These are phyloP conservation scores for Monosporascus ibericus DNA, from an alignment of 2,329 filamentous ascomycete species.

Conservation along the genomic window DNA sequence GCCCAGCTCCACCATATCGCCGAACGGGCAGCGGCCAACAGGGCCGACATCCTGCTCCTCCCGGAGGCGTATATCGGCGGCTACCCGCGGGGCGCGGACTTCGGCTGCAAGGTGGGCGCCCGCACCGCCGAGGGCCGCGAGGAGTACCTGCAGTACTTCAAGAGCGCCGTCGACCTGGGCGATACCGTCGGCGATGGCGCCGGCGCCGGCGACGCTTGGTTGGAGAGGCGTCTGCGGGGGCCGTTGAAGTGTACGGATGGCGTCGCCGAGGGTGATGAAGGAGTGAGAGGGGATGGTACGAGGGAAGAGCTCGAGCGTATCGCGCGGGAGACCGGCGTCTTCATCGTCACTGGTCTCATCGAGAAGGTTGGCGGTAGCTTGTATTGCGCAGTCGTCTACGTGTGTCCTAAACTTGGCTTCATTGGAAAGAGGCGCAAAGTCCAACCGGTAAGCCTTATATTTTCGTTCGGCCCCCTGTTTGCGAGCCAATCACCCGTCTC, in stretches of 20 bases:
- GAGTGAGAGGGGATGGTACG: conserved; percentile 61
- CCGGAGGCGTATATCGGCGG: conserved; percentile 91
- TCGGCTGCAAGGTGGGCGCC: conserved; percentile 68
- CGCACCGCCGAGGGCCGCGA: conserved; percentile 69
- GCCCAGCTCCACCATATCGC: conserved; percentile 58
- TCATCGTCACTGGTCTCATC: conserved; percentile 73
- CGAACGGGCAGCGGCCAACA: conserved; percentile 49
- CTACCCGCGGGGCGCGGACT: conserved; percentile 76
- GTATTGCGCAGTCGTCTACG: conserved; percentile 78
- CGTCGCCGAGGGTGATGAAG: conserved; percentile 30
- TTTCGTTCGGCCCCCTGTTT: background rate
- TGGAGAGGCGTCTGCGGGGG: conserved; percentile 51
- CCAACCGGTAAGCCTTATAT: conserved; percentile 60
- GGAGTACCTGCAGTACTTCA: conserved; percentile 77
- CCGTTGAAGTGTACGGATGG: conserved; percentile 8
- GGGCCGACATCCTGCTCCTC: conserved; percentile 69
- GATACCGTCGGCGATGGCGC: conserved; percentile 59
- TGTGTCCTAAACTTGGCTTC: conserved; percentile 66
- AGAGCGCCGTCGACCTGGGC: conserved; percentile 72
- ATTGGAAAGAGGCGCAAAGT: conserved; percentile 87
- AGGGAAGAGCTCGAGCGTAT: conserved; percentile 73
- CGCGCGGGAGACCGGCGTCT: conserved; percentile 71
- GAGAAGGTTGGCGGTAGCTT: conserved; percentile 76
- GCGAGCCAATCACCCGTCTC: no score
- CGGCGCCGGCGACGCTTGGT: conserved; percentile 69